Conservation (phyloP, 495 filamentous ascomycete species). For the Lentithecium fluviatile region DNA sequence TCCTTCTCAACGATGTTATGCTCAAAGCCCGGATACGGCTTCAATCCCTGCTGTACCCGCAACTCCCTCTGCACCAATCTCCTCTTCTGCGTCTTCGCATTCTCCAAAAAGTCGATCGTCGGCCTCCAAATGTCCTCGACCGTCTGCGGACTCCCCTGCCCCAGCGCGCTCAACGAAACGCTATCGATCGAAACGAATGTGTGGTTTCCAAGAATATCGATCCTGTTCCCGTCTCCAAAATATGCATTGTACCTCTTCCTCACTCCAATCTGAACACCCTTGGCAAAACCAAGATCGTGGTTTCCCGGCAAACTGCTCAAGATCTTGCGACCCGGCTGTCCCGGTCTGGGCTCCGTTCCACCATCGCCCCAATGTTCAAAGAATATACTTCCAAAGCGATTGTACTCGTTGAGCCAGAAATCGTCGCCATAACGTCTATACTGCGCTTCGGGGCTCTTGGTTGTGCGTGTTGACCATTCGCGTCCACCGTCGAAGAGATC, state of each 20-base stretch:
- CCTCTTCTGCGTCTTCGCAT: slow-evolving; percentile 51
- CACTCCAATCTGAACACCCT: slow-evolving; percentile 73
- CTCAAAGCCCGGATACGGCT: slow-evolving; percentile 23
- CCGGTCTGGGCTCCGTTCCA: slow-evolving; percentile 22
- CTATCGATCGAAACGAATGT: slow-evolving; percentile 90
- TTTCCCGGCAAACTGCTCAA: slow-evolving; percentile 88
- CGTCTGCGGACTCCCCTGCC: slow-evolving; percentile 48
- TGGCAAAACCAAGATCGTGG: slow-evolving; percentile 93
- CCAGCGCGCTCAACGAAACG: slow-evolving; percentile 76
- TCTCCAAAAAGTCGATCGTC: slow-evolving; percentile 70
- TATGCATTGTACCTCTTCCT: slow-evolving; percentile 79
- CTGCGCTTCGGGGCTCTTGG: slow-evolving; percentile 63
- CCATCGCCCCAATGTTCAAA: slow-evolving; percentile 51
- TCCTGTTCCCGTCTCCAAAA: slow-evolving; percentile 84
- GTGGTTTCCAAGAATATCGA: slow-evolving; percentile 92
- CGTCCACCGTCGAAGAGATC: slow-evolving; percentile 96
- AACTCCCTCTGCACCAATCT: slow-evolving; percentile 57
- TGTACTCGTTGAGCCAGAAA: slow-evolving; percentile 83
- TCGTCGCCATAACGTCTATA: slow-evolving; percentile 73
- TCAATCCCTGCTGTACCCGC: slow-evolving; percentile 48
- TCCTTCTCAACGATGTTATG: slow-evolving; percentile 36
- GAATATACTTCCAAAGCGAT: slow-evolving; percentile 77
- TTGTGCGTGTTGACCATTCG: slow-evolving; percentile 79
- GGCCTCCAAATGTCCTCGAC: slow-evolving; percentile 66
- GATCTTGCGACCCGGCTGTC: slow-evolving; percentile 57